phyloP scores from a whole-genome alignment of 2,329 filamentous ascomycete species.

The Arthrobotrys sphaeroides region DNA sequence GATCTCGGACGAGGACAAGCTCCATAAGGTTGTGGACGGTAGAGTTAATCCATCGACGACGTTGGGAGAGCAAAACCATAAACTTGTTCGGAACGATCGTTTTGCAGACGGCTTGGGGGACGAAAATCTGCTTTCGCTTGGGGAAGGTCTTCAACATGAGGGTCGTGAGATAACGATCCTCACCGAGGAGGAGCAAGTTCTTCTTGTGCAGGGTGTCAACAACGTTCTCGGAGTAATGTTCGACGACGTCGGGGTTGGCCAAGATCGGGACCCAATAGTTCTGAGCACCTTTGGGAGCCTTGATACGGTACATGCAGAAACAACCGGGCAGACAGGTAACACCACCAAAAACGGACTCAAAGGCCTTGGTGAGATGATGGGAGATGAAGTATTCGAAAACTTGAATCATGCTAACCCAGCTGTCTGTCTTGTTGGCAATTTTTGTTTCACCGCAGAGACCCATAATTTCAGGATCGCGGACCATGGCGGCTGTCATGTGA shows the following conservation, averaged over 20 bases:
- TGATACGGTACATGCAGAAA: slow-evolving; percentile 99
- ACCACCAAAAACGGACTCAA: slow-evolving; percentile 98
- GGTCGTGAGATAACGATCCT: slow-evolving; percentile 94
- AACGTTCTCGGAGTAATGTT: slow-evolving; percentile 99
- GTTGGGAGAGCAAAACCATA: slow-evolving; percentile 89
- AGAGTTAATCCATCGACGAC: slow-evolving; percentile 98
- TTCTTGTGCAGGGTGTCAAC: slow-evolving; percentile 98
- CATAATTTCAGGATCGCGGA: slow-evolving; percentile 99
- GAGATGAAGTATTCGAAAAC: slow-evolving; percentile 99
- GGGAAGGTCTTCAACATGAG: slow-evolving; percentile 99
- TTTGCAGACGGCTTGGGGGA: slow-evolving; percentile 98
- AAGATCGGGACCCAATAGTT: slow-evolving; percentile 99
- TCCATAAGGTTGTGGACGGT: slow-evolving; percentile 99
- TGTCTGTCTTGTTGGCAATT: slow-evolving; percentile 96
- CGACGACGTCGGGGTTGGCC: slow-evolving; percentile 96
- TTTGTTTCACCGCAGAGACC: slow-evolving; percentile 98
- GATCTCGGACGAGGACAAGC: slow-evolving; percentile 89
- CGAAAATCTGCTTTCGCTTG: slow-evolving; percentile 98
- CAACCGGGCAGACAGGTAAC: slow-evolving; percentile 97
- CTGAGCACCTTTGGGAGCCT: slow-evolving; percentile 95
- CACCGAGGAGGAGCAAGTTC: slow-evolving; percentile 88
- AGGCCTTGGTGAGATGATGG: slow-evolving; percentile 94
- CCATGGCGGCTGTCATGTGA: slow-evolving; percentile 99
- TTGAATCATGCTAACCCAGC: slow-evolving; percentile 97
- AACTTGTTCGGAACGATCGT: slow-evolving; percentile 95